Conservation (phyloP, 2,329 filamentous ascomycete genomes). For the Dactylellina parvicollis region DNA sequence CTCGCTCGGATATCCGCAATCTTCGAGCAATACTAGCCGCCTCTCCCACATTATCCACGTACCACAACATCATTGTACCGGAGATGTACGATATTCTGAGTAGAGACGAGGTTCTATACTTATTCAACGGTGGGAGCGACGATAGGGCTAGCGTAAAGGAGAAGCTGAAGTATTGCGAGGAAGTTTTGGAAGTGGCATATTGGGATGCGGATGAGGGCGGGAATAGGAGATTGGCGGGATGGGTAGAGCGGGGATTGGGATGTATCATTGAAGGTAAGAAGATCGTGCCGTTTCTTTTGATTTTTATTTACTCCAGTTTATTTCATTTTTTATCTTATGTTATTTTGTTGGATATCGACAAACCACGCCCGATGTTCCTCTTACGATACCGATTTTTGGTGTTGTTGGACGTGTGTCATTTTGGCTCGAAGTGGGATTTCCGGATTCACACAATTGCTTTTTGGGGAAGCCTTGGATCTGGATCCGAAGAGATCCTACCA, state of each 20-base stretch:
- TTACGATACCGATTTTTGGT: not conserved
- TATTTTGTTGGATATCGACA: too few species aligned
- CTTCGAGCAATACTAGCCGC: slow-evolving; percentile 9
- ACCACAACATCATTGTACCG: slow-evolving; percentile 12
- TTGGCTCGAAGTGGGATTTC: slow-evolving; percentile 7
- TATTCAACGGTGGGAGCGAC: slow-evolving; percentile 27
- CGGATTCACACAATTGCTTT: not conserved
- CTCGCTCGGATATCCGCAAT: slow-evolving; percentile 22
- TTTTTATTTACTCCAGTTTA: not conserved
- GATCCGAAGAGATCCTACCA: too few species aligned
- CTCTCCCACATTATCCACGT: slow-evolving; percentile 15
- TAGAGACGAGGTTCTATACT: slow-evolving; percentile 23
- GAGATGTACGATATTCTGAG: slow-evolving; percentile 28
- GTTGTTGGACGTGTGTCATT: slow-evolving; percentile 30
- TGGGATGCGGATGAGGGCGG: slow-evolving; percentile 49
- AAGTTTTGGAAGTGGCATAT: slow-evolving; percentile 43
- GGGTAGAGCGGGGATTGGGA: slow-evolving; percentile 43
- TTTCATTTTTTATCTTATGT: not conserved
- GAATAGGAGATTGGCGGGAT: slow-evolving; percentile 31
- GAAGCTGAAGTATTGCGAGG: slow-evolving; percentile 31
- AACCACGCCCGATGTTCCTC: too few species aligned
- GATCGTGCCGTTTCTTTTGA: not conserved
- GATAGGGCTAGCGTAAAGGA: slow-evolving; percentile 5
- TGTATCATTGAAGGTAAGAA: slow-evolving; percentile 43
- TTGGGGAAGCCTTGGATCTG: too few species aligned